These are phyloP conservation scores for Boletellus emodensis DNA, from an alignment of 768 basidiomycete genomes.

Conservation along the genomic window DNA sequence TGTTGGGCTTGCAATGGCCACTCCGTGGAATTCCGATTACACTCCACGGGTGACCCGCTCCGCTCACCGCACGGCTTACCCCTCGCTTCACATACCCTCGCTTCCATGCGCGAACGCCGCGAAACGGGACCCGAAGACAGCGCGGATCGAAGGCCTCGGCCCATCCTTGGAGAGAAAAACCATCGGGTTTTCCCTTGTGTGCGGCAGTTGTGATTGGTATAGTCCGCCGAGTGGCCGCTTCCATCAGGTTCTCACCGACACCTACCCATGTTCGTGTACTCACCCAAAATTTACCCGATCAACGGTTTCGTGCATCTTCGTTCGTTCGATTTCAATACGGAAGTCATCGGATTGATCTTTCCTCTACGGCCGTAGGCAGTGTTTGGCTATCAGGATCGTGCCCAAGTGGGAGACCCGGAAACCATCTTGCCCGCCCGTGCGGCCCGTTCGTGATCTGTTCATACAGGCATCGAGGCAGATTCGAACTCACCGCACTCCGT, in stretches of 20 bases:
- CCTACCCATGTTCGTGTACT: constrained; percentile 7
- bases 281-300: constrained; percentile 8
- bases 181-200: constrained; percentile 5
- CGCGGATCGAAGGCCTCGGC: constrained; percentile 16
- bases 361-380: background rate
- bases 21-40: constrained; percentile 24
- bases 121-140: constrained; percentile 20
- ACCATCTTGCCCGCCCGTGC: too few species aligned
- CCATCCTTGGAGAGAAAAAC: constrained; percentile 4
- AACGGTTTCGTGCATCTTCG: background rate
- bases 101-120: constrained; percentile 17
- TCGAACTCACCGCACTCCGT: too few species aligned
- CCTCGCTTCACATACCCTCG: constrained; percentile 15
- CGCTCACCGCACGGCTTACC: constrained; percentile 12
- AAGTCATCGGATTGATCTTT: background rate
- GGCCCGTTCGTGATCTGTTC: too few species aligned
- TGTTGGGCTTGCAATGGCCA: background rate
- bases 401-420: background rate
- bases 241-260: constrained; percentile 4
- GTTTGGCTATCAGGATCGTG: background rate
- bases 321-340: background rate
- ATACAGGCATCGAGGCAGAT: too few species aligned
- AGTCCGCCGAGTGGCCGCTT: constrained; percentile 9
- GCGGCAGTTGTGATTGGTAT: background rate
- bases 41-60: constrained; percentile 8